Base-by-base conservation (phyloP, 768 basidiomycete genomes). In the Chlorophyllum brunneum region DNA sequence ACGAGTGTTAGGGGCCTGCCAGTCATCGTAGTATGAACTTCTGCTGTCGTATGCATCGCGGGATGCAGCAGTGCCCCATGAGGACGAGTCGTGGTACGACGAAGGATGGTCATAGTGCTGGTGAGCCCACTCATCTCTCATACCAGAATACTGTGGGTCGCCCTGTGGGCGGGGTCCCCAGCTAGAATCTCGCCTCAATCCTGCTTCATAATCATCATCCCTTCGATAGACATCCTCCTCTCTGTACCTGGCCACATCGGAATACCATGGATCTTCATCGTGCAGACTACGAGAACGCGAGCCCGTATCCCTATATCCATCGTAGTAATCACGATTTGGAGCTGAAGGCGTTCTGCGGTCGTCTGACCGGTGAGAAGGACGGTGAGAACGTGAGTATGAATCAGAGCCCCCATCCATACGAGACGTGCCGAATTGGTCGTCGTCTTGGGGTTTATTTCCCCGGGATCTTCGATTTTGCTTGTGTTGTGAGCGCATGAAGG, bases 241-340 rank as follows among this genome's bases (percentile, higher is more conserved):
- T 54, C 75, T 73, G 57, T 79, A 77, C 48, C 75, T 73, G 61
- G 65, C 64, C 34, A 67, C 59, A 54, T 79, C 76, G 51, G 67
- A 65, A 53, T 75, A 75, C 81, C 83, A 83, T 58, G 75, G 76
- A 54, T 76, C 70, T 34, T 76, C 76, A 59, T 72, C 80, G 61
- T 71, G 77, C 60, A 69, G 73, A 61, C 79, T 76, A 58, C 82
- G 79, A 15, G 78, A 70, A 48, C 78, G 70, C 9, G 73, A 67
- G 47, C 81, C 82, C 60, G 79, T 74, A 64, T 83, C 83, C 60
- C 80, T 75, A 62, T 64, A 77, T 56, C 68, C 65, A 55, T 74
- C 75, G 60, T 77, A 80, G 16, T 71, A 61, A 24, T 65, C 57
- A 55, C 75, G 73, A 58, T 63, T 67, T 40, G 78, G 70, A 15